Evolutionary conservation across 495 filamentous ascomycete species (phyloP), one percentile per base, ranked within the genome.

Genomic region (Lophiostoma macrostomum): DNA sequence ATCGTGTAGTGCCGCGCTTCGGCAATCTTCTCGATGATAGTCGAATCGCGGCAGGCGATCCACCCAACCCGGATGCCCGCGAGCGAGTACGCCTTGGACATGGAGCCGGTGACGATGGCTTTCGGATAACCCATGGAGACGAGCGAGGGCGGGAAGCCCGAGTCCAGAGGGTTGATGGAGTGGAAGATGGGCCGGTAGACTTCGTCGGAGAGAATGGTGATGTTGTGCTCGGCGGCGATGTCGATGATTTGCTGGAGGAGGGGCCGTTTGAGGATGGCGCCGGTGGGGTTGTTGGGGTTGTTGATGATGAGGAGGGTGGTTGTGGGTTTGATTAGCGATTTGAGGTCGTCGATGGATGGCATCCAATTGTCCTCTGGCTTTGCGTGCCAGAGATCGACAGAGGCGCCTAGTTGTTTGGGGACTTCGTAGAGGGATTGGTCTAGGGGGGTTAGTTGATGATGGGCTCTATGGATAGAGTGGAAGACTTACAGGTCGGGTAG

Each of bases 171-270:
- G 12, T 73, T 73, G 42, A 87, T 79, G 34, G 76, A 80, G 71
- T 95, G 90, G 76, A 91, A 95, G n/a, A 95, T 73, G 0, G 90
- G 90, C 4, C 87, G 80, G 66, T 94, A 95, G 6, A 94, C 90
- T 69, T 96, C 90, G 60, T 95, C 90, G 4, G 81, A 78, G 42
- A 90, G 73, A 18, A 95, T 70, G 23, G 74, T 82, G 49, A 93
- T 86, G 38, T 80, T 76, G 27, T 77, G 72, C 29, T 73, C 65
- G 20, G 71, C 68, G 4, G 88, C 88, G 43, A 93, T 68, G 3
- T 80, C 72, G 25, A 90, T 74, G 34, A 94, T 76, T 12, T 76
- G 57, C 16, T 80, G 59, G 2, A 95, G 73, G 5, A 79, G 76
- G 0, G 76, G 58, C 46, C 72, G 78, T 0, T 84, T 80, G 34